Conservation (phyloP, 352 stramenopile genomes). For the Globisporangium paddicum region DNA sequence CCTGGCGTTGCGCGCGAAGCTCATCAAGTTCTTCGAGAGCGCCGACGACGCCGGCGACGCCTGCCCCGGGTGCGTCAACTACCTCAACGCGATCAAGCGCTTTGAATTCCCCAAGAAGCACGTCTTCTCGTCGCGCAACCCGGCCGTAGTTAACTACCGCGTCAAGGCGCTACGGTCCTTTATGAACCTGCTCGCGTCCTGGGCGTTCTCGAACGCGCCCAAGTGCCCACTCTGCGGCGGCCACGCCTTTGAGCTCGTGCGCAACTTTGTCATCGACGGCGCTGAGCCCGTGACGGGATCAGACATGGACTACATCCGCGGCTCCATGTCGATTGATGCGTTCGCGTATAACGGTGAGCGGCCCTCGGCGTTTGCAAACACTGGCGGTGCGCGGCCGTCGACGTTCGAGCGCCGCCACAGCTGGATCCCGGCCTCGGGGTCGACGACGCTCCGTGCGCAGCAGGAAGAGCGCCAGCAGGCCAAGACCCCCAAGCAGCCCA, state of each 20-base stretch:
- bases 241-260: slow-evolving; percentile 74
- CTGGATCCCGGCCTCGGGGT: slow-evolving; percentile 44
- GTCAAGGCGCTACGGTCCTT: slow-evolving; percentile 82
- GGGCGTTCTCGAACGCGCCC: slow-evolving; percentile 75
- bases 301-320: slow-evolving; percentile 65
- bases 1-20: slow-evolving; percentile 59
- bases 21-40: slow-evolving; percentile 75
- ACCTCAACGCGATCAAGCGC: slow-evolving; percentile 65
- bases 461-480: slow-evolving; percentile 8
- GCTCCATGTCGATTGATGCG: slow-evolving; percentile 55
- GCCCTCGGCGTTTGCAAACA: slow-evolving; percentile 18
- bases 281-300: slow-evolving; percentile 41
- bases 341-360: slow-evolving; percentile 32
- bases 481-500: not conserved
- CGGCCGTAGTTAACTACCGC: slow-evolving; percentile 81
- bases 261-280: slow-evolving; percentile 73
- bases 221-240: slow-evolving; percentile 83
- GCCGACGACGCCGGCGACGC: slow-evolving; percentile 62
- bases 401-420: slow-evolving; percentile 44
- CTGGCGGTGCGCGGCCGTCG: too few species aligned
- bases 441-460: slow-evolving; percentile 23
- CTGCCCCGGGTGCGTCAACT: slow-evolving; percentile 77
- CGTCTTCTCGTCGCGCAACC: slow-evolving; percentile 68
- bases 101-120: slow-evolving; percentile 89
- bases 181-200: slow-evolving; percentile 73